Base-by-base conservation (phyloP, 208 protist genomes). In the Angomonas deanei region DNA sequence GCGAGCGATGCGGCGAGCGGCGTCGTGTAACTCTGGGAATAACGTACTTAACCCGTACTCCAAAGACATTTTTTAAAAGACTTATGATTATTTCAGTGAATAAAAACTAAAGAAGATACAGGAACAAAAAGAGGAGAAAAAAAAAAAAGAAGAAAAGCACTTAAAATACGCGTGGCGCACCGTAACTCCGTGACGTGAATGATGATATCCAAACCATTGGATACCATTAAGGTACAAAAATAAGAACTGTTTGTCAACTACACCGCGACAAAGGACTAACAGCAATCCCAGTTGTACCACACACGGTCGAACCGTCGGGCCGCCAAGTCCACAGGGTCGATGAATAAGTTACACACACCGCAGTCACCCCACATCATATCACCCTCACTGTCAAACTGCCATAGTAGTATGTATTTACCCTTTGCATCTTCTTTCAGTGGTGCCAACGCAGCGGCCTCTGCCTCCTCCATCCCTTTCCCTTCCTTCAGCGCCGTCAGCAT, bases 231-330 rank as follows among this genome's bases (percentile, higher is more conserved):
- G n/a, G n/a, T n/a, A n/a, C n/a, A n/a, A 57, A 32, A 57, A 57
- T 11, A 57, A 57, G 3, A 5, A 33, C 19, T 21, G 21, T 32
- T 3, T 32, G 4, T 10, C 3, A 33, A 36, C 21, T n/a, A 15
- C 8, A 15, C 15, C 15, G 36, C 11, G 15, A 15, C 8, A 8
- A 42, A n/a, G 36, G 8, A n/a, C 47, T 61, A 68, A 32, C 56
- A 71, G 30, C 66, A 71, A 33, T 71, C 66, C 66, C 66, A 71
- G 36, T 33, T 66, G 66, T 46, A 71, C 58, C 59, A 71, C 0
- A 59, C 58, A 1, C 39, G 21, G 52, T 63, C 59, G 42, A 71
- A 71, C 6, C 46, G 6, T 21, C 50, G 28, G 10, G 15, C 26
- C n/a, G 30, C 38, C n/a, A 71, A 23, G 53, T 71, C 58, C 17